These are phyloP conservation scores for Scutellaria galericulata DNA, from an alignment of 257 asterid species.

Conservation along the genomic window DNA sequence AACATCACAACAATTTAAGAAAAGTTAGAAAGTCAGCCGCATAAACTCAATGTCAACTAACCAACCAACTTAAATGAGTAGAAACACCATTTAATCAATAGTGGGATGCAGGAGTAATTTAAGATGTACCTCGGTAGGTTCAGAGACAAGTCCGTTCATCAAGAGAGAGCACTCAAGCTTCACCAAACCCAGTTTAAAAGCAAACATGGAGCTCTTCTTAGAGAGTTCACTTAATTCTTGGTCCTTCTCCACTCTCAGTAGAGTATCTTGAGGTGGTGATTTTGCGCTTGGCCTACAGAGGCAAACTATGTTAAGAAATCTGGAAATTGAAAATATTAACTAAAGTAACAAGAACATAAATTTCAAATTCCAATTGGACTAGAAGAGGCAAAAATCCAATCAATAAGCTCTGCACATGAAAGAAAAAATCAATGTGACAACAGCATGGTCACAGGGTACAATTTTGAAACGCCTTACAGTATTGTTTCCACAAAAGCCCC, in stretches of 20 bases:
- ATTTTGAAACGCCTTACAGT: constrained; percentile 56
- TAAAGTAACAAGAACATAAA: constrained; percentile 12
- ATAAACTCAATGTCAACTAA: constrained; percentile 21
- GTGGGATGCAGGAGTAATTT: constrained; percentile 17
- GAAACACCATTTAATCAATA: constrained; percentile 20
- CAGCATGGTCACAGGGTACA: neutral
- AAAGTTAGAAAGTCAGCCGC: constrained; percentile 17
- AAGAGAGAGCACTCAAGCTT: constrained; percentile 81
- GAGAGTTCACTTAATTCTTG: constrained; percentile 63
- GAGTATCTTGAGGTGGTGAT: constrained; percentile 87
- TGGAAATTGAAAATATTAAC: constrained; percentile 14
- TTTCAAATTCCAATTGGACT: constrained; percentile 4
- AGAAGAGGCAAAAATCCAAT: constrained; percentile 31
- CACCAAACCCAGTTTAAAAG: constrained; percentile 80
- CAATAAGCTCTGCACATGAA: constrained; percentile 27
- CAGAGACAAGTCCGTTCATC: constrained; percentile 96
- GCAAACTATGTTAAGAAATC: constrained; percentile 38
- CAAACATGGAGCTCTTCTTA: constrained; percentile 80
- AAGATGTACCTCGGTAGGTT: constrained; percentile 76
- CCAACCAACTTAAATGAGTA: constrained; percentile 20
- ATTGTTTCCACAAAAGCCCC: constrained; percentile 96
- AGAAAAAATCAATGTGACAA: constrained; percentile 26
- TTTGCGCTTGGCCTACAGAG: constrained; percentile 72
- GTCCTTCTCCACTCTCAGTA: constrained; percentile 80
- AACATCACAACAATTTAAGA: constrained; percentile 6